phyloP scores from a whole-genome alignment of 805 yeast genomes.

The Candida railenensis region DNA sequence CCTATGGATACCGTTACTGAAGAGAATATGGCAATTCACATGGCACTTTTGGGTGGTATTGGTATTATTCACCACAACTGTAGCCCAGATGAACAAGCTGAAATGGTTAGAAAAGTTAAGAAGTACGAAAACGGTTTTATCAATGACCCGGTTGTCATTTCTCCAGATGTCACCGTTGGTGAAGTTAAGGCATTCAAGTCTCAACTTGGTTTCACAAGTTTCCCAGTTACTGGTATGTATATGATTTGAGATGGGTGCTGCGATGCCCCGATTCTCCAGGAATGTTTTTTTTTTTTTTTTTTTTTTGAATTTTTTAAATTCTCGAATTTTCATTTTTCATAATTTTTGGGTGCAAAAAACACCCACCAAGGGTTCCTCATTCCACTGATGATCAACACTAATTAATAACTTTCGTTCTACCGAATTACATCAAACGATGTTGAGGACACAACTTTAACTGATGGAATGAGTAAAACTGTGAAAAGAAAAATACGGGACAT shows the following conservation, averaged over 20 bases:
- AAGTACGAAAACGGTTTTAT: slow-evolving; percentile 97
- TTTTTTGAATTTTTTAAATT: too few relatives aligned
- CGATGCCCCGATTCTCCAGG: not conserved
- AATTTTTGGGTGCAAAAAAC: not conserved
- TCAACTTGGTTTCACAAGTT: slow-evolving; percentile 87
- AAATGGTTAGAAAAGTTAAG: slow-evolving; percentile 95
- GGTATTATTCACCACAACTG: slow-evolving; percentile 99
- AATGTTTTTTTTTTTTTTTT: not conserved
- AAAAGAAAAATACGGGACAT: too few relatives aligned
- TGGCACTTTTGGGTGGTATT: slow-evolving; percentile 98
- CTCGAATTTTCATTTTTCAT: not conserved
- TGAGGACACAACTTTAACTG: slow-evolving; percentile 71
- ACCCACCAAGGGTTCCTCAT: too few relatives aligned
- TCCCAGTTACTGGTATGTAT: slow-evolving; percentile 98
- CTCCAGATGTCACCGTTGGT: slow-evolving; percentile 74
- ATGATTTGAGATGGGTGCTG: not conserved
- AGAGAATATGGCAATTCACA: slow-evolving; percentile 94
- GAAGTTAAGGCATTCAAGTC: slow-evolving; percentile 73
- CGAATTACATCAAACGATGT: slow-evolving; percentile 95
- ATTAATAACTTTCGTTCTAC: slow-evolving; percentile 99
- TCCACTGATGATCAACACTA: slow-evolving; percentile 52
- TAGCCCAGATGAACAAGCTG: slow-evolving; percentile 95
- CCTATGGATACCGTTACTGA: slow-evolving; percentile 99
- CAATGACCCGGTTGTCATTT: slow-evolving; percentile 80
- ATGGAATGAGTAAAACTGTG: too few relatives aligned